These are phyloP conservation scores for Penicillium concentricum DNA, from an alignment of 2,329 filamentous ascomycete species.

Conservation along the genomic window DNA sequence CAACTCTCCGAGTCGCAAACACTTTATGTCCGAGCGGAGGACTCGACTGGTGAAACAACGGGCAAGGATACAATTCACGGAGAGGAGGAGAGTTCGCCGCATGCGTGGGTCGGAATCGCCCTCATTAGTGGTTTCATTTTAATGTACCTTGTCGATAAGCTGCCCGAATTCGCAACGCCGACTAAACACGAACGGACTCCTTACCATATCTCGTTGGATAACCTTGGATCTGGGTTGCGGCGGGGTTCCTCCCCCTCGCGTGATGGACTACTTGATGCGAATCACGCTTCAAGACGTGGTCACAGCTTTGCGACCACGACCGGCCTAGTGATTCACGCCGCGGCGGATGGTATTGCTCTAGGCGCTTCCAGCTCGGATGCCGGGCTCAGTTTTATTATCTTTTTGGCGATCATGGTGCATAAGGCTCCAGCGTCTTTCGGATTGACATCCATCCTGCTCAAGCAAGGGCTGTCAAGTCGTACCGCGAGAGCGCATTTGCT, in stretches of 20 bases:
- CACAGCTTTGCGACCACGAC: conserved; percentile 77
- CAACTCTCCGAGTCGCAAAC: conserved; percentile 12
- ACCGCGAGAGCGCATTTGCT: conserved; percentile 80
- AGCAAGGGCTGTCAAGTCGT: conserved; percentile 86
- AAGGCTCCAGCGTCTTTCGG: conserved; percentile 96
- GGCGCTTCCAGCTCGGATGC: conserved; percentile 82
- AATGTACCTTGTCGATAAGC: conserved; percentile 92
- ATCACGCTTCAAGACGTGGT: conserved; percentile 36
- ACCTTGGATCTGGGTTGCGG: conserved; percentile 61
- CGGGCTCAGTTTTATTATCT: conserved; percentile 84
- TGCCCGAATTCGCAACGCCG: conserved; percentile 71
- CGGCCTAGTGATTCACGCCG: conserved; percentile 92
- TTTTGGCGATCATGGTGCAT: conserved; percentile 94
- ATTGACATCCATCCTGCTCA: conserved; percentile 82
- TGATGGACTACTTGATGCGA: conserved; percentile 37
- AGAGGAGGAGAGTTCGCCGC: conserved; percentile 52
- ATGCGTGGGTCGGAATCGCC: conserved; percentile 82
- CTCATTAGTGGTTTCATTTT: conserved; percentile 86
- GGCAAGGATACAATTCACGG: conserved; percentile 39
- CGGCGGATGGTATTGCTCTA: conserved; percentile 92
- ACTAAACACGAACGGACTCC: conserved; percentile 66
- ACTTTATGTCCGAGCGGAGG: conserved; percentile 27
- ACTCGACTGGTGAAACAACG: conserved; percentile 35
- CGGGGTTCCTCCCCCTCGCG: conserved; percentile 43
- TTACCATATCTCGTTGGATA: conserved; percentile 85